Evolutionary conservation across 345 rosid species (phyloP).

Genomic region (Odontarrhena argentea): DNA sequence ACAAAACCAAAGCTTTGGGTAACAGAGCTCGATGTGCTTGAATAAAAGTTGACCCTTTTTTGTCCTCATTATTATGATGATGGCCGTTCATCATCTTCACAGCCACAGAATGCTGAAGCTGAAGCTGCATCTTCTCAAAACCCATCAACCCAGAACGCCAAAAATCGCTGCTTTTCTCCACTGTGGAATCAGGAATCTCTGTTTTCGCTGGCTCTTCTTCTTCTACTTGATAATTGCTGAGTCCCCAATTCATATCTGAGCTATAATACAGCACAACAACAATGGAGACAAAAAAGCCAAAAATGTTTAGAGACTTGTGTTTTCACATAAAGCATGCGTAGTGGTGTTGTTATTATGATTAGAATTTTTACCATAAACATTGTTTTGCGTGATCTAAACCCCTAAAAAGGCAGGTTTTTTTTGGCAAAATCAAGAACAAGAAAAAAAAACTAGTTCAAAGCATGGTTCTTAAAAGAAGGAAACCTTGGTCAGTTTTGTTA

Average conservation of each 20-base stretch:
- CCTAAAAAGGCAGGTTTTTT: conserved; percentile 20
- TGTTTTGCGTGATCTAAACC: conserved; percentile 47
- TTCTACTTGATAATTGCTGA: conserved; percentile 36
- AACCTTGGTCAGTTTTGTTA: conserved; percentile 55
- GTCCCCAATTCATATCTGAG: conserved; percentile 59
- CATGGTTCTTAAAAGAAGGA: conserved; percentile 83
- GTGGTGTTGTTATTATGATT: conserved; percentile 34
- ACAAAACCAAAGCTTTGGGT: conserved; percentile 58
- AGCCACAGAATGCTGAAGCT: conserved; percentile 59
- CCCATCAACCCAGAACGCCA: conserved; percentile 56
- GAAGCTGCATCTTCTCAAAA: conserved; percentile 50
- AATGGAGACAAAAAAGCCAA: conserved; percentile 29
- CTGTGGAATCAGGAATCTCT: not conserved
- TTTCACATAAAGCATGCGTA: conserved; percentile 38
- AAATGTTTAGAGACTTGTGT: conserved; percentile 18
- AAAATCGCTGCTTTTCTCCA: conserved; percentile 36
- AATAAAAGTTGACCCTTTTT: conserved; percentile 69
- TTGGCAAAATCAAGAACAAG: conserved; percentile 23
- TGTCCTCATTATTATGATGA: conserved; percentile 40
- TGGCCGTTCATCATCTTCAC: conserved; percentile 46
- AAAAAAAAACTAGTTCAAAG: conserved; percentile 39
- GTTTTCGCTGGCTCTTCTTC: conserved; percentile 14
- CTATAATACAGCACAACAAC: conserved; percentile 29
- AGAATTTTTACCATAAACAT: conserved; percentile 48
- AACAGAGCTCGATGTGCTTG: conserved; percentile 71